Base-by-base conservation (phyloP, 140 eudicot genomes). In the Anethum foeniculum region DNA sequence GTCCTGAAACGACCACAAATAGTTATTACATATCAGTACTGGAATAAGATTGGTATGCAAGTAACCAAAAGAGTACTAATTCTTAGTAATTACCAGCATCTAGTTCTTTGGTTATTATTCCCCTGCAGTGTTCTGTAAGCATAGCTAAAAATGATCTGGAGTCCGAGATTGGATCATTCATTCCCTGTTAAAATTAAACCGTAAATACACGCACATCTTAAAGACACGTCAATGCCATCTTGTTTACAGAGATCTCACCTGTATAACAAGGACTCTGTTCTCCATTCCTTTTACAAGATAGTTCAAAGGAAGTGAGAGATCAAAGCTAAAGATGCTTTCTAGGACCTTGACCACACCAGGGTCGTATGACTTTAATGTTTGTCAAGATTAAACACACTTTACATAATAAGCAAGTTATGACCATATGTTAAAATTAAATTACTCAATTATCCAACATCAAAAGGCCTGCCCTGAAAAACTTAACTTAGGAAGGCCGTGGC, bases 271-370 rank as follows among this genome's bases (percentile, higher is more conserved):
- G 72, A 89, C 85, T 77, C 81, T 90, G 0, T 81, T 78, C 87
- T 86, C 90, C 48, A 85, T 84, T 75, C 86, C 91, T 85, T 88
- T 87, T 71, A 94, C 80, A 80, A 94, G 96, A 88, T 90, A 91
- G 83, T 94, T 92, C 27, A 94, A 84, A 15, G 98, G 98, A 78
- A 94, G 83, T 36, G 96, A 89, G 69, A 94, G 94, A 89, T 94
- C 90, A 85, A 94, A 89, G 64, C 93, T 90, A 85, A 94, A 94
- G 80, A 94, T 84, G 88, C 98, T 92, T 87, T 94, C 98, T 48
- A 94, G 85, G 79, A 94, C 95, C 80, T 87, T 86, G 16, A 82
- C 72, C 79, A 87, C 96, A 56, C 98, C 98, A 82, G 98, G 98
- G 78, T 94, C 98, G 79, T 87, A 71, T 9, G 98, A 94, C 98